Percentiles rank a stretch among this genome's conserved stretches.
phyloP scores from a whole-genome alignment of 2,329 filamentous ascomycete genomes.

The Coleophoma crateriformis region DNA sequence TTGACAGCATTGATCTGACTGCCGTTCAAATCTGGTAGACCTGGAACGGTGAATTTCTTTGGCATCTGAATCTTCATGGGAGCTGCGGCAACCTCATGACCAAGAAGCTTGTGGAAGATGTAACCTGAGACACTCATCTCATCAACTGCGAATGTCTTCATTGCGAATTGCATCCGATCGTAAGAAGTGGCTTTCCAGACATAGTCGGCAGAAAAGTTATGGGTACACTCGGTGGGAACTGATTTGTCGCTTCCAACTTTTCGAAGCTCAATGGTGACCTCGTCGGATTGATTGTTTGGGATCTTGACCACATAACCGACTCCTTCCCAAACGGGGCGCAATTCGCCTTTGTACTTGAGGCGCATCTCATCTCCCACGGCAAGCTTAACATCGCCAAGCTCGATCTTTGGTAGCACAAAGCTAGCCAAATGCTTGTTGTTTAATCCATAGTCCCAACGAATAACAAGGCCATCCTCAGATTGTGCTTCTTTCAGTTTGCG shows the following conservation, averaged over 20 bases:
- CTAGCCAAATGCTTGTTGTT: conserved; percentile 97
- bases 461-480: conserved; percentile 89
- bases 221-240: conserved; percentile 90
- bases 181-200: conserved; percentile 99
- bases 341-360: conserved; percentile 89
- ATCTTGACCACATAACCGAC: conserved; percentile 99
- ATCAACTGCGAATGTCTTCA: conserved; percentile 98
- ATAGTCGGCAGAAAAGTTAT: conserved; percentile 97
- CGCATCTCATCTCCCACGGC: conserved; percentile 99
- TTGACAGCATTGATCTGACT: conserved; percentile 97
- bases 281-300: conserved; percentile 97
- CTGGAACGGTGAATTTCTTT: conserved; percentile 94
- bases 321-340: conserved; percentile 90
- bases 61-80: conserved; percentile 95
- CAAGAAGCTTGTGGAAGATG: conserved; percentile 94
- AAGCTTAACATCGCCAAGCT: conserved; percentile 95
- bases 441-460: conserved; percentile 90
- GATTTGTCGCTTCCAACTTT: conserved; percentile 95
- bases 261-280: conserved; percentile 90
- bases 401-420: conserved; percentile 93
- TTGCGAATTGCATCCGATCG: conserved; percentile 97
- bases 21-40: conserved; percentile 87
- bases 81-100: conserved; percentile 88
- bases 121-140: conserved; percentile 98
- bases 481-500: conserved; percentile 98